Evolutionary conservation across 2,329 filamentous ascomycete genomes (phyloP).

Genomic region (Colletotrichum euphorbiae): DNA sequence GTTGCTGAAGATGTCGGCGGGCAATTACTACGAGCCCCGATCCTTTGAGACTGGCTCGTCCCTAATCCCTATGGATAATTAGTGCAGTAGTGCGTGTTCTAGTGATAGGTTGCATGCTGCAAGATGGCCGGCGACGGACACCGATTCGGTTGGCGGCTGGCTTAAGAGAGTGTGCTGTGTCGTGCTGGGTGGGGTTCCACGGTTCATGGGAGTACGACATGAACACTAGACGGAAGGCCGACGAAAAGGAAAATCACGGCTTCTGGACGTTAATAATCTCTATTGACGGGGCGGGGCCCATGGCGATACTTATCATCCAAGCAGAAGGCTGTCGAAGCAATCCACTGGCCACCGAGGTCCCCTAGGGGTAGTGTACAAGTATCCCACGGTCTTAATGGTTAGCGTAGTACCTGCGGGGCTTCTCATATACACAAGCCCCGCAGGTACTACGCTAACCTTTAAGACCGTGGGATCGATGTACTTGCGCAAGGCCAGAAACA

Average conservation of each 20-base stretch:
- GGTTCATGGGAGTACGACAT: background rate
- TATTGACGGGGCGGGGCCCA: too few species aligned
- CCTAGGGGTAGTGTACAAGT: too few species aligned
- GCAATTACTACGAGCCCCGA: slow-evolving; percentile 18
- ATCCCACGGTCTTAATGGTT: too few species aligned
- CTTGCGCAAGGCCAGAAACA: background rate
- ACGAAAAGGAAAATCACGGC: too few species aligned
- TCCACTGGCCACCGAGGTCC: slow-evolving; percentile 34
- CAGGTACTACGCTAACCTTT: too few species aligned
- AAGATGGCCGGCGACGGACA: slow-evolving; percentile 11
- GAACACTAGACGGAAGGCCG: background rate
- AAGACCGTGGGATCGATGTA: too few species aligned
- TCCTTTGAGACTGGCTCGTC: background rate
- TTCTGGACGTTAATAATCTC: slow-evolving; percentile 14
- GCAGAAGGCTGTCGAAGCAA: slow-evolving; percentile 13
- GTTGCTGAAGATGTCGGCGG: slow-evolving; percentile 18
- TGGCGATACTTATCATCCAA: slow-evolving; percentile 1
- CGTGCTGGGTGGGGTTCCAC: background rate
- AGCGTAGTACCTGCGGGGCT: too few species aligned
- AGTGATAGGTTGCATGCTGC: slow-evolving; percentile 29
- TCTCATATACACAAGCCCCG: too few species aligned
- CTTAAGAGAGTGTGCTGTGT: background rate
- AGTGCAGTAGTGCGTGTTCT: slow-evolving; percentile 29
- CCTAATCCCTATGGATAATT: background rate
- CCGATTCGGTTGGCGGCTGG: slow-evolving; percentile 12